Base-by-base conservation (phyloP, 495 filamentous ascomycete genomes). In the Trichoderma orchidacearum region DNA sequence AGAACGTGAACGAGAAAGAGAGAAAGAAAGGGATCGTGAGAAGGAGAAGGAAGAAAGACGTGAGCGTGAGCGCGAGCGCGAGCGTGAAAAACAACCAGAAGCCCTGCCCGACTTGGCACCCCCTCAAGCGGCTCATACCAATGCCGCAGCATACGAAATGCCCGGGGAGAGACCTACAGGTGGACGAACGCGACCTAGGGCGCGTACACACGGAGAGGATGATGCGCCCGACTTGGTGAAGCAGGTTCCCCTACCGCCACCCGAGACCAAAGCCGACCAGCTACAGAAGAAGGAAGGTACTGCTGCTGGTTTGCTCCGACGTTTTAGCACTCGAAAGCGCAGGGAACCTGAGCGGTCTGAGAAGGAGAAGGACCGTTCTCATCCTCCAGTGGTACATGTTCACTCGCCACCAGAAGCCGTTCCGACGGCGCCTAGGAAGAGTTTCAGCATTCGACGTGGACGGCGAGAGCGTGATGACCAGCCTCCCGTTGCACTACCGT, bases 181-280 rank as follows among this genome's bases (percentile, higher is more conserved):
- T 27, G 83, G 86, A 57, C 78, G 93, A 30, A 84, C 87, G 27
- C 79, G 93, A 51, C 89, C 90, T 11, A 80, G 93, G 41, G 90
- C 93, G 29, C 75, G 94, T 56, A 97, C 93, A 0, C 94, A 97
- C 64, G 95, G 93, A 38, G 93, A 97, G 68, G 93, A 97, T 59
- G 94, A 99, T 31, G 79, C 91, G 15, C 74, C 82, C 3, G 87
- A 93, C 52, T 79, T 77, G 3, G 72, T 90, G 69, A 85, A 85
- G 63, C 69, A 86, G 17, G 83, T 90, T 11, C 63, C 66, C 61
- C 86, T 62, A 67, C 78, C 55, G 64, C 75, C 58, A 75, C 83
- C 64, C 67, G 75, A 78, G 13, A 71, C 80, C 0, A 75, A 75
- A 1, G 73, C 80, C 3, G 87, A 90, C 51, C 81, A 78, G 17